Base-by-base conservation (phyloP, 495 filamentous ascomycete genomes). In the Alectoria sarmentosa region DNA sequence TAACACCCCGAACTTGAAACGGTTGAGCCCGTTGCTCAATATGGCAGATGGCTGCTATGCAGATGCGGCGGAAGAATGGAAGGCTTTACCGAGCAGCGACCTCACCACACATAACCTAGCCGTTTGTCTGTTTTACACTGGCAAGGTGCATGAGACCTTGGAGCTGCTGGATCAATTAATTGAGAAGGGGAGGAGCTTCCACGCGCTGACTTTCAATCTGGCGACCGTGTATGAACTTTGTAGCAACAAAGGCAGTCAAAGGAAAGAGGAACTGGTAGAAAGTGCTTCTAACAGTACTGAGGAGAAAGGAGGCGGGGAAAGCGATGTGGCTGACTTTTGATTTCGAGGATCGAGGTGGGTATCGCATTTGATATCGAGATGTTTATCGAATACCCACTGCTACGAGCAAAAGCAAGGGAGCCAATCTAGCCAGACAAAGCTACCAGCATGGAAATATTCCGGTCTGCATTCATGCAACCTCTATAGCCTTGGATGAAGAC, bases 171-270 rank as follows among this genome's bases (percentile, higher is more conserved):
- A 91, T 68, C 74, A 76, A 0, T 75, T 93, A 28, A 74, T 91
- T 11, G 80, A 83, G 9, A 69, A 76, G 2, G 82, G 84, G 10
- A 76, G 83, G 28, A 82, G 84, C 0, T 95, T 92, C 66, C 82
- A 85, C 54, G 88, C 88, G 13, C 72, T 95, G 23, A 81, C 91
- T 2, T 98, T 97, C 74, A 98, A 98, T 72, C 77, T 98, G 11
- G 82, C 85, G 21, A 97, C 94, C 0, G 83, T 96, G 68, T 98
- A 96, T 72, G 94, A 98, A 74, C 83, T 98, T 8, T 93, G 89
- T 69, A 90, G 88, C 3, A 92, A 98, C 63, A 81, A 81, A 65
- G 41, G 66, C 9, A 76, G 79, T 57, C 79, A 78, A 21, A 73
- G 87, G 69, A 98, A 96, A 76, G 73, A 81, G 26, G 73, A 76